phyloP scores from a whole-genome alignment of 2,329 filamentous ascomycete genomes.

The Diplodia intermedia region DNA sequence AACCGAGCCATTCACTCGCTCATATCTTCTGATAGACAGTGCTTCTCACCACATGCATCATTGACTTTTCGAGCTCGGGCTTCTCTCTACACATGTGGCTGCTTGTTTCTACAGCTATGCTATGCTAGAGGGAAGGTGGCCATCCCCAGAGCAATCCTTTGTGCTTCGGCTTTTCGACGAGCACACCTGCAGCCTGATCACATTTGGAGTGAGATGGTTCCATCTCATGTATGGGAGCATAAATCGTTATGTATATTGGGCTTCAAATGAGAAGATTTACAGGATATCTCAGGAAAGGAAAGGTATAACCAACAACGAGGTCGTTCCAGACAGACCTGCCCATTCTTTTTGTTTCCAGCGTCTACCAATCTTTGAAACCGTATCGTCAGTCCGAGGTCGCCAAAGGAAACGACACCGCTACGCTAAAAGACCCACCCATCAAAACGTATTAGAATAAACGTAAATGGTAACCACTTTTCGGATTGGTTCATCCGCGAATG shows the following conservation, averaged over 20 bases:
- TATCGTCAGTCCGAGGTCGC: background rate
- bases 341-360: background rate
- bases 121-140: too few species aligned
- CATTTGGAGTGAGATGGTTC: background rate
- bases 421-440: too few species aligned
- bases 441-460: background rate
- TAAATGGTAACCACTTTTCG: background rate
- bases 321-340: constrained; percentile 12
- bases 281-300: background rate
- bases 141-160: too few species aligned
- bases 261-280: background rate
- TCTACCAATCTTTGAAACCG: background rate
- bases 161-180: too few species aligned
- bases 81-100: too few species aligned
- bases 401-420: background rate
- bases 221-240: too few species aligned
- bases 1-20: background rate
- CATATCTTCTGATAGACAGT: background rate
- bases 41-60: too few species aligned
- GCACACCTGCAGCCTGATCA: background rate
- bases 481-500: background rate
- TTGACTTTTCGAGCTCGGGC: too few species aligned
- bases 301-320: background rate
- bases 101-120: too few species aligned
- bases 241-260: background rate